A percentile compares a stretch with the other conserved stretches of the same genome.
These are phyloP conservation scores for Casuarina glauca DNA, from an alignment of 306 rosid genomes.

Conservation along the genomic window DNA sequence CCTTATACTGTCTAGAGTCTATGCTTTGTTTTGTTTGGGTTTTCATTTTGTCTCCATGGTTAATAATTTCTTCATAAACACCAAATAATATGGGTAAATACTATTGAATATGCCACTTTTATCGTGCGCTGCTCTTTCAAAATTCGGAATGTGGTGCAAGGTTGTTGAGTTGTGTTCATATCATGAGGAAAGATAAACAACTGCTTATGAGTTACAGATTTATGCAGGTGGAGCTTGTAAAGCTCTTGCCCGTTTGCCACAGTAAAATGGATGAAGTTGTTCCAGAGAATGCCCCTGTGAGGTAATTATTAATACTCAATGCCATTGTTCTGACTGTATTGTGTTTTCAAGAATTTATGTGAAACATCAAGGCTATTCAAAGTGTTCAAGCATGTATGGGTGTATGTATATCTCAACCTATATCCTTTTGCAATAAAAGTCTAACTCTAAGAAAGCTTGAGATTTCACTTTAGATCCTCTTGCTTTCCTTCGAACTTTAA, in stretches of 20 bases:
- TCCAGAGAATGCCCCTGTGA: constrained; percentile 51
- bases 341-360: neutral
- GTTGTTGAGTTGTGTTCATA: neutral
- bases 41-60: neutral
- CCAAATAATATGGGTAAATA: constrained; percentile 1
- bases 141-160: neutral
- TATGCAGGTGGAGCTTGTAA: constrained; percentile 65
- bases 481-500: neutral
- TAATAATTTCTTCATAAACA: neutral
- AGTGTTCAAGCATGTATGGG: neutral
- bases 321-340: neutral
- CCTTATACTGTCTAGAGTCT: neutral
- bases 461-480: neutral
- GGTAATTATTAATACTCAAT: constrained; percentile 42
- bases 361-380: neutral
- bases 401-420: neutral
- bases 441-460: neutral
- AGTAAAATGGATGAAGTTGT: constrained; percentile 79
- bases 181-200: constrained; percentile 7
- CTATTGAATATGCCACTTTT: neutral
- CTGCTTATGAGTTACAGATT: constrained; percentile 26
- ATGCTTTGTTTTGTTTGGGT: neutral
- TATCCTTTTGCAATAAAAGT: too few relatives aligned
- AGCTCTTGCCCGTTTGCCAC: constrained; percentile 72
- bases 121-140: neutral